These are phyloP conservation scores for Diutina neorugosa DNA, from an alignment of 1,139 yeast genomes.

Conservation along the genomic window DNA sequence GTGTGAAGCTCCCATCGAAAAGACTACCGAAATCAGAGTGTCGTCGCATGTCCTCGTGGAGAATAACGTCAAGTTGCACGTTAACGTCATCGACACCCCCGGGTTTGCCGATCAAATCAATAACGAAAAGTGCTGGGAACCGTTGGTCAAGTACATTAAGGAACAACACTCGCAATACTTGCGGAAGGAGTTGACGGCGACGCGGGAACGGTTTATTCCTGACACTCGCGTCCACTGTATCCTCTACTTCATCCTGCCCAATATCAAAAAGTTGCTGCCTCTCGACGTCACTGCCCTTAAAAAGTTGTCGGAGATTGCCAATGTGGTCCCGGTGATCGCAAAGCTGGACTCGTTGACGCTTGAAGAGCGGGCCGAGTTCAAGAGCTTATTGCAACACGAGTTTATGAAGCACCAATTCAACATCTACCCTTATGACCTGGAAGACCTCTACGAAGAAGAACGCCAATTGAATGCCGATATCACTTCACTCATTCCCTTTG, in stretches of 20 bases:
- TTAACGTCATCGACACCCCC: constrained; percentile 90
- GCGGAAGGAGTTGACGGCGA: constrained; percentile 93
- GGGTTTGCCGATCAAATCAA: constrained; percentile 97
- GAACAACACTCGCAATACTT: constrained; percentile 92
- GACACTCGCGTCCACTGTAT: constrained; percentile 96
- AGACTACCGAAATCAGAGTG: constrained; percentile 81
- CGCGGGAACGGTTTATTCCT: constrained; percentile 69
- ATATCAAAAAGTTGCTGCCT: constrained; percentile 56
- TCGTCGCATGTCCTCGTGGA: constrained; percentile 60
- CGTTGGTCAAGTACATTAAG: constrained; percentile 85
- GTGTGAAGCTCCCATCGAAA: constrained; percentile 62
- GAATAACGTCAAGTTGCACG: constrained; percentile 74
- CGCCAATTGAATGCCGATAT: constrained; percentile 67
- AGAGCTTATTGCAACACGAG: constrained; percentile 66
- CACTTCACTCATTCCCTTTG: constrained; percentile 81
- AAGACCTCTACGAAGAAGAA: constrained; percentile 67
- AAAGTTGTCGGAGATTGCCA: constrained; percentile 80
- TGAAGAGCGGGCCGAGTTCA: constrained; percentile 71
- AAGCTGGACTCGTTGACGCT: constrained; percentile 83
- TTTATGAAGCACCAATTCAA: constrained; percentile 62
- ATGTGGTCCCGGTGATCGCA: constrained; percentile 92
- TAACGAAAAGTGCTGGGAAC: constrained; percentile 96
- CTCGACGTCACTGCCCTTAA: constrained; percentile 76
- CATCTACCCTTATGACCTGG: constrained; percentile 79
- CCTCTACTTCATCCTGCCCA: constrained; percentile 83